A percentile compares a stretch with the other conserved stretches of the same genome.
Evolutionary conservation across 2,329 filamentous ascomycete genomes (phyloP).

Genomic region (Alternaria gansuensis): DNA sequence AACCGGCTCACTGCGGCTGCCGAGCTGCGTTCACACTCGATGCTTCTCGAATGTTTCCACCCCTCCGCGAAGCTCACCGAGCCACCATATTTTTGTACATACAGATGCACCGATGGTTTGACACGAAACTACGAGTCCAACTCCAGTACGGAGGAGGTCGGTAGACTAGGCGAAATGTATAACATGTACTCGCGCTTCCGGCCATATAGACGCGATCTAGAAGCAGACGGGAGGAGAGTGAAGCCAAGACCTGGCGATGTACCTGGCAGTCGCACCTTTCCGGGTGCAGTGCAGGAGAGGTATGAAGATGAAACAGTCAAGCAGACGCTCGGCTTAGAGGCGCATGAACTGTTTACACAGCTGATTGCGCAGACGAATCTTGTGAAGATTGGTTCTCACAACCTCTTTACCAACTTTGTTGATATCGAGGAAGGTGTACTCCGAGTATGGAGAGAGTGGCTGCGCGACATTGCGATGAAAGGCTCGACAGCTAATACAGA

Average conservation of each 20-base stretch:
- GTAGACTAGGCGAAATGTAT: conserved; percentile 60
- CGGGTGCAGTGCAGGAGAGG: conserved; percentile 38
- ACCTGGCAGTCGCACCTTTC: conserved; percentile 56
- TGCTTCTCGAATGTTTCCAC: conserved; percentile 82
- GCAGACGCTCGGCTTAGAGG: conserved; percentile 71
- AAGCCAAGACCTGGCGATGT: conserved; percentile 58
- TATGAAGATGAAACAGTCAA: conserved; percentile 59
- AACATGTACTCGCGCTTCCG: conserved; percentile 75
- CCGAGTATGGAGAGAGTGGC: conserved; percentile 77
- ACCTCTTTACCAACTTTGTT: conserved; percentile 69
- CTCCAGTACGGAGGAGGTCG: conserved; percentile 35
- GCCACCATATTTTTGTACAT: conserved; percentile 74
- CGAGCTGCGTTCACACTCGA: conserved; percentile 67
- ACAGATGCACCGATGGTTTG: conserved; percentile 71
- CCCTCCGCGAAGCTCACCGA: conserved; percentile 73
- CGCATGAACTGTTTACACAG: conserved; percentile 76
- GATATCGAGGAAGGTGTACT: conserved; percentile 73
- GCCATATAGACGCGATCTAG: conserved; percentile 67
- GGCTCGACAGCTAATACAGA: conserved; percentile 24
- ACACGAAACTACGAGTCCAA: conserved; percentile 54
- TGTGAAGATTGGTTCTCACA: conserved; percentile 69
- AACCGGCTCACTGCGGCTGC: conserved; percentile 69
- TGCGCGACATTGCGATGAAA: conserved; percentile 58
- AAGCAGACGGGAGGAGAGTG: conserved; percentile 48
- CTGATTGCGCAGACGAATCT: conserved; percentile 74